Evolutionary conservation across 2,329 filamentous ascomycete species (phyloP).

Genomic region (Trichophyton benhamiae): DNA sequence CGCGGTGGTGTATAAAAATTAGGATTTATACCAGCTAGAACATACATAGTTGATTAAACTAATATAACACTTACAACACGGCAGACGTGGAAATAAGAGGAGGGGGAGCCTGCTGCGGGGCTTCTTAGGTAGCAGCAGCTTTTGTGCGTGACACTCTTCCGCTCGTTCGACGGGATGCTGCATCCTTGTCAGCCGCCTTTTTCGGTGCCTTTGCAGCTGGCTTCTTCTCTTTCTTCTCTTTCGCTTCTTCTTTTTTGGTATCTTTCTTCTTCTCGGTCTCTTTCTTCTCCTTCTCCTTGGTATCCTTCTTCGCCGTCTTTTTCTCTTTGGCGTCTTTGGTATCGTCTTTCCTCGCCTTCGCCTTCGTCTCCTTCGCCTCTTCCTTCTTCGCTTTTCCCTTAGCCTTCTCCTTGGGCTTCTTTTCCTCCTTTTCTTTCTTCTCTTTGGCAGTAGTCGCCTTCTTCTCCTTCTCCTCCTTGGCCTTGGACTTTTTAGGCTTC

Average conservation of each 20-base stretch:
- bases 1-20: not conserved
- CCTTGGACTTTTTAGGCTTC: not conserved
- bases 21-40: not conserved
- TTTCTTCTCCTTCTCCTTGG: not conserved
- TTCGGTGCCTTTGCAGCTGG: slow-evolving; percentile 12
- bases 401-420: slow-evolving; percentile 12
- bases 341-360: slow-evolving; percentile 12
- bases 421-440: slow-evolving; percentile 15
- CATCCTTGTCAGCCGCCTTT: not conserved
- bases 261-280: slow-evolving; percentile 6
- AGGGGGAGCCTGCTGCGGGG: not conserved
- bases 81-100: not conserved
- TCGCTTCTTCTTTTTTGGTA: slow-evolving; percentile 14
- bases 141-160: not conserved
- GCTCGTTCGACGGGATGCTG: not conserved
- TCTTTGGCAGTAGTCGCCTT: slow-evolving; percentile 8
- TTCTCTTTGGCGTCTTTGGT: slow-evolving; percentile 1
- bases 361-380: slow-evolving; percentile 13
- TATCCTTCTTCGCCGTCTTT: not conserved
- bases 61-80: not conserved
- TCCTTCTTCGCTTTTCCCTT: slow-evolving; percentile 7
- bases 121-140: not conserved
- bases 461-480: slow-evolving; percentile 10
- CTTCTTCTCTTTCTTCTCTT: slow-evolving; percentile 11
- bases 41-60: not conserved